Conservation (phyloP, 257 asterid genomes). For the Scutellaria barbata region DNA sequence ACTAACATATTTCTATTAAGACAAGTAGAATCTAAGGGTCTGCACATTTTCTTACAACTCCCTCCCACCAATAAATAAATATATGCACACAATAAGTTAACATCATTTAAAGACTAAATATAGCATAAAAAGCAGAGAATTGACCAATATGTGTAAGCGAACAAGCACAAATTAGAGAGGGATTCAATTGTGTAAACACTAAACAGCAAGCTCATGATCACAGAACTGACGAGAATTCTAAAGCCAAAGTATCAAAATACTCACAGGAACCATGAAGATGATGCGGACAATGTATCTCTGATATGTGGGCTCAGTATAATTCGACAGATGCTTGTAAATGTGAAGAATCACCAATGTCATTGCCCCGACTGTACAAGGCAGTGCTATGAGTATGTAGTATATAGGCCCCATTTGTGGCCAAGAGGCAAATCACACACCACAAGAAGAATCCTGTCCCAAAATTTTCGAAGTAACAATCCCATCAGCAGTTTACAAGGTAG, state of each 20-base stretch:
- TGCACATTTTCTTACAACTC: background rate
- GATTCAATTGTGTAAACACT: background rate
- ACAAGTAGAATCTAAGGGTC: constrained; percentile 6
- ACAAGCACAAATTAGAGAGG: constrained; percentile 9
- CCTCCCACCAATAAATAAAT: constrained; percentile 10
- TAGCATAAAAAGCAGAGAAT: background rate
- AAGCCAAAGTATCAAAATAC: constrained; percentile 35
- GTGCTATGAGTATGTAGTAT: constrained; percentile 73
- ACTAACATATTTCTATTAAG: constrained; percentile 22
- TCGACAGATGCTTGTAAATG: constrained; percentile 86
- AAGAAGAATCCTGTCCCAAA: constrained; percentile 22
- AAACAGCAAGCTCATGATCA: background rate
- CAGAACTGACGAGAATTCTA: background rate
- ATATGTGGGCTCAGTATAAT: constrained; percentile 92
- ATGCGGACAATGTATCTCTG: constrained; percentile 98
- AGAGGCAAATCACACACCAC: constrained; percentile 32
- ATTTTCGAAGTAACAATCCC: constrained; percentile 28
- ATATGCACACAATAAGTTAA: background rate
- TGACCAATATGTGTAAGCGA: background rate
- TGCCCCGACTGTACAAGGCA: constrained; percentile 91
- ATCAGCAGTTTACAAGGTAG: constrained; percentile 27
- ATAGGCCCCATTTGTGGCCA: constrained; percentile 74
- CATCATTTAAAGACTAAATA: background rate
- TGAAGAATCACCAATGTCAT: constrained; percentile 71
- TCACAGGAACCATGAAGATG: constrained; percentile 98